A percentile compares a stretch with the other conserved stretches of the same genome.
These are phyloP conservation scores for Porphyridium purpureum DNA, from an alignment of 23 red algal species.

Conservation along the genomic window DNA sequence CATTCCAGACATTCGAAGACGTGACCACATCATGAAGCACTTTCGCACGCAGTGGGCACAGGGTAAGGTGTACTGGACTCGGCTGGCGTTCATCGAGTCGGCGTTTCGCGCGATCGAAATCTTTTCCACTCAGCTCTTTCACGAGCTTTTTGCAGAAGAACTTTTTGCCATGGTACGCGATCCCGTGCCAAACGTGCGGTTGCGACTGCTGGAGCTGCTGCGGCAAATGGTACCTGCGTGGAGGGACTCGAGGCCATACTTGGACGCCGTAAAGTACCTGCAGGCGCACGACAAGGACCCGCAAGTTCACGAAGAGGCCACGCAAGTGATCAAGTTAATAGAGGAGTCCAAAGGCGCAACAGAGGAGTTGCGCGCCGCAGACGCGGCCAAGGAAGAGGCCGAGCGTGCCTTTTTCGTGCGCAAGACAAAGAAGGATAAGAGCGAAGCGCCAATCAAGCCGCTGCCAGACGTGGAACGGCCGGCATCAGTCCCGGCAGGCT, in stretches of 20 bases:
- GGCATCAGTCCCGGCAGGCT: too few relatives aligned
- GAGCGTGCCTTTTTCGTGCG: too few relatives aligned
- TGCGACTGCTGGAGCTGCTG: slow-evolving; percentile 18
- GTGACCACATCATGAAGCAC: slow-evolving; percentile 41
- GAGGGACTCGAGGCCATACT: slow-evolving; percentile 3
- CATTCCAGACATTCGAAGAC: slow-evolving; percentile 29
- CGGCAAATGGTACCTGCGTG: slow-evolving; percentile 8
- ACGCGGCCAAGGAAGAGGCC: too few relatives aligned
- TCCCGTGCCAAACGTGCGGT: slow-evolving; percentile 43
- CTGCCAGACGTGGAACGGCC: too few relatives aligned
- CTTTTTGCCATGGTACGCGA: slow-evolving; percentile 19
- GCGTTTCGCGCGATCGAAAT: slow-evolving; percentile 26
- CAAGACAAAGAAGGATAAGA: too few relatives aligned
- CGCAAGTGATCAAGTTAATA: too few relatives aligned
- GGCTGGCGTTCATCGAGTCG: slow-evolving; percentile 42
- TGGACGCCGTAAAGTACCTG: neutral
- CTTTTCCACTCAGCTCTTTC: slow-evolving; percentile 19
- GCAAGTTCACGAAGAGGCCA: too few relatives aligned
- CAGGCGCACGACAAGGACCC: too few relatives aligned
- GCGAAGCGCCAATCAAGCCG: too few relatives aligned
- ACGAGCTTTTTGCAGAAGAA: slow-evolving; percentile 23
- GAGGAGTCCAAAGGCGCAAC: too few relatives aligned
- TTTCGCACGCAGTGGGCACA: slow-evolving; percentile 49
- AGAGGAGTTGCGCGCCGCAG: too few relatives aligned
- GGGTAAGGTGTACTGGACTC: slow-evolving; percentile 62